These are phyloP conservation scores for Salvia hispanica DNA, from an alignment of 257 asterid species.

Conservation along the genomic window DNA sequence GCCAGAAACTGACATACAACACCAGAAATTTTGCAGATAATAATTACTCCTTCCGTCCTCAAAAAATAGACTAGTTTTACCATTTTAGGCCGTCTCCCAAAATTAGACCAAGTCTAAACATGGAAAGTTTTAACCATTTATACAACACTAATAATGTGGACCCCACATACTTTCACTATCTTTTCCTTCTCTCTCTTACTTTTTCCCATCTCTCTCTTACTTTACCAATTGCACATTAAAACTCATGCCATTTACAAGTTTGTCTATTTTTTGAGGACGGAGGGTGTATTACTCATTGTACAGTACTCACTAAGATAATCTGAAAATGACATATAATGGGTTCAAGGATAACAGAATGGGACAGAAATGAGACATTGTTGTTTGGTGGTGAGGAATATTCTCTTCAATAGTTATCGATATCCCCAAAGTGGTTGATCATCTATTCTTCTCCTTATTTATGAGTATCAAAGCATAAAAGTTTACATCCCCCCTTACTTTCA, in stretches of 20 bases:
- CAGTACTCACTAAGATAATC: background rate
- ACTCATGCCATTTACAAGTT: too few relatives aligned
- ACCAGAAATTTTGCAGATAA: constrained; percentile 3
- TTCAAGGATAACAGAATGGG: background rate
- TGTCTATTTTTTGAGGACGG: too few relatives aligned
- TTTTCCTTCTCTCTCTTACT: too few relatives aligned
- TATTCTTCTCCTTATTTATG: background rate
- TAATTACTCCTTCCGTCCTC: too few relatives aligned
- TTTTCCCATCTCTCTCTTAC: too few relatives aligned
- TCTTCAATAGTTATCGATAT: background rate
- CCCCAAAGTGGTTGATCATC: background rate
- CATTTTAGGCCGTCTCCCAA: too few relatives aligned
- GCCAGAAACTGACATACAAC: background rate
- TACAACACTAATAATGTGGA: too few relatives aligned
- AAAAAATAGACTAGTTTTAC: too few relatives aligned
- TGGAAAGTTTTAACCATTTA: too few relatives aligned
- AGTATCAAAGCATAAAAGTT: constrained; percentile 4
- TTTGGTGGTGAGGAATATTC: background rate
- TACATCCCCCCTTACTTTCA: background rate
- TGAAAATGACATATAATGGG: background rate
- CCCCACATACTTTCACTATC: too few relatives aligned
- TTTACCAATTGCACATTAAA: too few relatives aligned
- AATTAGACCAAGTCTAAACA: too few relatives aligned
- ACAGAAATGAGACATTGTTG: background rate
- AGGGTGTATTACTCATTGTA: background rate